These are phyloP conservation scores for Ambrosiella cleistominuta DNA, from an alignment of 2,329 filamentous ascomycete species.

Conservation along the genomic window DNA sequence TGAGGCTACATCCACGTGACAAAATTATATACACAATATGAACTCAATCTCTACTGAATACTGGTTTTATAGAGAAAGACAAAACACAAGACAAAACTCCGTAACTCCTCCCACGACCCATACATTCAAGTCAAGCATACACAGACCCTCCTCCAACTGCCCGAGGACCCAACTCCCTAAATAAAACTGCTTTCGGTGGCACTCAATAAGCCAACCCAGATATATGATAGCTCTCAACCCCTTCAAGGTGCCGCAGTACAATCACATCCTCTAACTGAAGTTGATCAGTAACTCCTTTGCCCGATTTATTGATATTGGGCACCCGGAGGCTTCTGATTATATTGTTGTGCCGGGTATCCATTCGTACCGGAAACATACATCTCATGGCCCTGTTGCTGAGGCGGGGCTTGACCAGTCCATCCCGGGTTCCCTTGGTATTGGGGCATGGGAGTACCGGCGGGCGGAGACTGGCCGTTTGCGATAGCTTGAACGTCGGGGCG, in stretches of 20 bases:
- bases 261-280: neutral
- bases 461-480: conserved; percentile 23
- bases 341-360: neutral
- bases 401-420: conserved; percentile 15
- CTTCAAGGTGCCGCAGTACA: neutral
- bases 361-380: neutral
- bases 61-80: too few species aligned
- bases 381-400: conserved; percentile 12
- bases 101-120: too few species aligned
- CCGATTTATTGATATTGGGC: conserved; percentile 6
- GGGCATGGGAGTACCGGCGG: neutral
- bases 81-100: too few species aligned
- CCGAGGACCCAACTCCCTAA: too few species aligned
- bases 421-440: conserved; percentile 18
- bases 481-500: conserved; percentile 38
- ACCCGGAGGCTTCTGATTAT: conserved; percentile 3
- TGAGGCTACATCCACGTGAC: too few species aligned
- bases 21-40: too few species aligned
- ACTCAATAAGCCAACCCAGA: too few species aligned
- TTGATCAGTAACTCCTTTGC: neutral
- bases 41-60: too few species aligned
- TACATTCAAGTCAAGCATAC: too few species aligned
- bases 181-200: too few species aligned
- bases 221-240: too few species aligned
- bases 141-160: too few species aligned